Percentiles rank a stretch among this genome's conserved stretches.
Conservation (phyloP, 2,329 filamentous ascomycete species). For the Aspergillus brunneoviolaceus region DNA sequence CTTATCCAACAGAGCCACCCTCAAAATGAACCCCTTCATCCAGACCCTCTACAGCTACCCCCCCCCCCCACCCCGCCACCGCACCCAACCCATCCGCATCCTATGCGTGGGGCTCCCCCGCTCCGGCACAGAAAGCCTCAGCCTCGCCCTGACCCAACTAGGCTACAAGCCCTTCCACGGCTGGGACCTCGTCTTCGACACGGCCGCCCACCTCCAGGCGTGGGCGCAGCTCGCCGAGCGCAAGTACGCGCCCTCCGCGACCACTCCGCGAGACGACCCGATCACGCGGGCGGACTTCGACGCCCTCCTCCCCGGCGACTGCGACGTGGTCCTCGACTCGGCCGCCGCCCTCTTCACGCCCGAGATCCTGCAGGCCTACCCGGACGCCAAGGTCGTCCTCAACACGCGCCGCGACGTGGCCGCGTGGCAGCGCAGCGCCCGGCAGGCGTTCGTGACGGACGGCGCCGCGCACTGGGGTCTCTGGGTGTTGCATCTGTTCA, state of each 20-base stretch:
- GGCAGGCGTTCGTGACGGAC: slow-evolving; percentile 17
- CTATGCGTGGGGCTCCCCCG: slow-evolving; percentile 25
- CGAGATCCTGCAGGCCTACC: slow-evolving; percentile 38
- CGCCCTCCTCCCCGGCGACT: slow-evolving; percentile 27
- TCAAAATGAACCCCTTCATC: not conserved
- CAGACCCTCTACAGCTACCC: slow-evolving; percentile 10
- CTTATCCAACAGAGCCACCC: too few relatives aligned
- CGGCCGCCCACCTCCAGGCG: slow-evolving; percentile 1
- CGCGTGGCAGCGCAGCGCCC: slow-evolving; percentile 17
- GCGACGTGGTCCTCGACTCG: slow-evolving; percentile 33
- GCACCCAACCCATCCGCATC: slow-evolving; percentile 18
- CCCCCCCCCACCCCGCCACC: not conserved
- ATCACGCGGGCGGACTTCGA: slow-evolving; percentile 30
- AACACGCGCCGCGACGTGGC: slow-evolving; percentile 18
- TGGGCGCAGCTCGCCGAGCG: slow-evolving; percentile 14
- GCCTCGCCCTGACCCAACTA: slow-evolving; percentile 22
- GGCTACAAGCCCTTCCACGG: slow-evolving; percentile 24
- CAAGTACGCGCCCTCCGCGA: slow-evolving; percentile 13
- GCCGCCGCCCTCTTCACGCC: slow-evolving; percentile 33
- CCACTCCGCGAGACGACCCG: not conserved
- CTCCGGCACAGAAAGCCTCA: slow-evolving; percentile 27
- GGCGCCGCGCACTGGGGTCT: slow-evolving; percentile 15
- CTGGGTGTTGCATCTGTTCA: slow-evolving; percentile 19
- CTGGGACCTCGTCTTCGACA: slow-evolving; percentile 11
- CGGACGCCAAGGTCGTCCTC: slow-evolving; percentile 25